phyloP scores from a whole-genome alignment of 164 flowering plant species.

The Sextonia rubra region DNA sequence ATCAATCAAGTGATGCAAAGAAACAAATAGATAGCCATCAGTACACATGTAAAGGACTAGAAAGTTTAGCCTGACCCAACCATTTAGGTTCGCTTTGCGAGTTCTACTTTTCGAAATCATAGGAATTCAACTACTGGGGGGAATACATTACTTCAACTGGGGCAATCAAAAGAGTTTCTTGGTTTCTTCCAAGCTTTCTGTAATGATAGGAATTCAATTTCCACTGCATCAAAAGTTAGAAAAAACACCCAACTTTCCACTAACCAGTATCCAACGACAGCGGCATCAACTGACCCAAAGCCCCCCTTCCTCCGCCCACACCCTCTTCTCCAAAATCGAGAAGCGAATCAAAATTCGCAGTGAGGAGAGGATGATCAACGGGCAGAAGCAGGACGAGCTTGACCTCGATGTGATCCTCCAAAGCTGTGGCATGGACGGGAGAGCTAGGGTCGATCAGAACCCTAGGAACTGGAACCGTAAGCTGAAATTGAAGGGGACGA shows the following conservation, averaged over 20 bases:
- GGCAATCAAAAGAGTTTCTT: too few relatives aligned
- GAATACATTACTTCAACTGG: background rate
- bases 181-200: too few relatives aligned
- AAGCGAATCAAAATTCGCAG: slow-evolving; percentile 37
- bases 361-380: slow-evolving; percentile 68
- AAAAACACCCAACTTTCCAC: background rate
- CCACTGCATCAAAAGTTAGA: too few relatives aligned
- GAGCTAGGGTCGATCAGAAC: slow-evolving; percentile 65
- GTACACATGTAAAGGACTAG: too few relatives aligned
- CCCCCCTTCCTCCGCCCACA: slow-evolving; percentile 3
- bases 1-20: slow-evolving; percentile 4
- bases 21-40: background rate
- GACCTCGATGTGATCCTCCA: slow-evolving; percentile 76
- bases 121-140: too few relatives aligned
- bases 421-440: slow-evolving; percentile 41
- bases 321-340: slow-evolving; percentile 19
- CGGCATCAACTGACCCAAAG: slow-evolving; percentile 20
- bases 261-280: slow-evolving; percentile 60
- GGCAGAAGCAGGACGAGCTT: slow-evolving; percentile 74
- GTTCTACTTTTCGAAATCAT: too few relatives aligned
- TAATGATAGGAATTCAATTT: too few relatives aligned
- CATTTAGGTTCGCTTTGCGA: too few relatives aligned
- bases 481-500: slow-evolving; percentile 18
- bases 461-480: slow-evolving; percentile 65
- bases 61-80: background rate